phyloP scores from a whole-genome alignment of 1,284 basidiomycete genomes.

The Tylopilus orsonianus region DNA sequence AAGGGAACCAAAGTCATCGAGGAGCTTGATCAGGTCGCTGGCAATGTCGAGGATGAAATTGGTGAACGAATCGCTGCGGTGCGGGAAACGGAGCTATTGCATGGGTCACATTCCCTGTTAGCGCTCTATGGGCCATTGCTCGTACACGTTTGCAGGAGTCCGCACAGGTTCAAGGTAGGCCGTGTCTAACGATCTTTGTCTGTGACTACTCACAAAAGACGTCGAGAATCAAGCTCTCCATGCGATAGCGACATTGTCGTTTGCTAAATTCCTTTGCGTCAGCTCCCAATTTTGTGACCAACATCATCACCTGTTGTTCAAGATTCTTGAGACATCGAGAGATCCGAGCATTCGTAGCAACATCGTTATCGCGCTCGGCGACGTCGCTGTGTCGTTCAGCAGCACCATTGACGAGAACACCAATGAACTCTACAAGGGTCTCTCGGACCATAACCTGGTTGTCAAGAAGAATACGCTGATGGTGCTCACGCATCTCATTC shows the following conservation, averaged over 20 bases:
- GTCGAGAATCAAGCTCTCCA: constrained; percentile 80
- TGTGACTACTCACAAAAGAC: constrained; percentile 10
- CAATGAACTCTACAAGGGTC: constrained; percentile 91
- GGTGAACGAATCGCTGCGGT: constrained; percentile 86
- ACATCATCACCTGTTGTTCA: constrained; percentile 88
- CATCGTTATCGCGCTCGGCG: constrained; percentile 95
- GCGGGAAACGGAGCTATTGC: constrained; percentile 87
- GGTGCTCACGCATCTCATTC: constrained; percentile 96
- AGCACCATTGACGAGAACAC: constrained; percentile 97
- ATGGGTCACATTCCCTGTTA: constrained; percentile 82
- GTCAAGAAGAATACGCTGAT: constrained; percentile 99
- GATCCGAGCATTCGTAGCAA: constrained; percentile 92
- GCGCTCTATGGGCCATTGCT: constrained; percentile 88
- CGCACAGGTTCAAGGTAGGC: constrained; percentile 80
- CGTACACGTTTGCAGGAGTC: constrained; percentile 86
- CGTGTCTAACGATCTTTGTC: neutral
- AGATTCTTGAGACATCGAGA: constrained; percentile 87
- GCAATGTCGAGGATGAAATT: constrained; percentile 98
- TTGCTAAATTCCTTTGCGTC: constrained; percentile 97
- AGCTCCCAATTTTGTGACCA: constrained; percentile 92
- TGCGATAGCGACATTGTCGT: constrained; percentile 83
- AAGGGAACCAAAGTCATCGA: constrained; percentile 67
- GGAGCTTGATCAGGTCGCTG: constrained; percentile 95
- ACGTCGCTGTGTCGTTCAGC: constrained; percentile 96
- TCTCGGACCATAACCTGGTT: constrained; percentile 81